Conservation (phyloP, 176 grass and related monocot species). For the Carex kokanica region DNA sequence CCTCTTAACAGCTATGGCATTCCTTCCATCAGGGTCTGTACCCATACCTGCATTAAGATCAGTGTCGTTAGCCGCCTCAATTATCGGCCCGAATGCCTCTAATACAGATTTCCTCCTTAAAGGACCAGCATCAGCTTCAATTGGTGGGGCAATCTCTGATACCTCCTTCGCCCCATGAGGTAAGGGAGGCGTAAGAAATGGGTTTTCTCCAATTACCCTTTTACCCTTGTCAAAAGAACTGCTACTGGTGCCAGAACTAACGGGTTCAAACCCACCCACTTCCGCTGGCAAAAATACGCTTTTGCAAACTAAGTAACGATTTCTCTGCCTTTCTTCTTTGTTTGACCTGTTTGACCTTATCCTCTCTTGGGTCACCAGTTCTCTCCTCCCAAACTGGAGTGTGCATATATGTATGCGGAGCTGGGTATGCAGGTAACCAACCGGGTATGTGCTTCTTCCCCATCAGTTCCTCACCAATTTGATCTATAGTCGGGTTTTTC, state of each 20-base stretch:
- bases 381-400: slow-evolving; percentile 31
- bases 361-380: slow-evolving; percentile 15
- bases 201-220: slow-evolving; percentile 33
- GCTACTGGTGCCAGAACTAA: background rate
- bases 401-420: slow-evolving; percentile 38
- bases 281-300: slow-evolving; percentile 29
- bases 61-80: slow-evolving; percentile 33
- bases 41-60: slow-evolving; percentile 11
- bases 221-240: slow-evolving; percentile 35
- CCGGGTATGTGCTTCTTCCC: slow-evolving; percentile 45
- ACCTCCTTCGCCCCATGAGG: slow-evolving; percentile 33
- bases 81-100: slow-evolving; percentile 47
- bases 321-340: slow-evolving; percentile 54
- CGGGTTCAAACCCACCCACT: slow-evolving; percentile 20
- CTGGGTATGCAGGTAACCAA: slow-evolving; percentile 51
- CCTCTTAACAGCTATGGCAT: slow-evolving; percentile 33
- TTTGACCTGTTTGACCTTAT: slow-evolving; percentile 34
- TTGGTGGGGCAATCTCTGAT: slow-evolving; percentile 29
- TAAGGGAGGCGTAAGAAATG: slow-evolving; percentile 37
- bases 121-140: background rate
- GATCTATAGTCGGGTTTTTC: slow-evolving; percentile 32
- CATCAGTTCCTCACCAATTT: slow-evolving; percentile 27
- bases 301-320: slow-evolving; percentile 41
- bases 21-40: slow-evolving; percentile 21
- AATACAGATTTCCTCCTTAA: slow-evolving; percentile 34